Evolutionary conservation across 352 stramenopile species (phyloP), one percentile per base, ranked within the genome.

Genomic region (Ophiocytium majus): DNA sequence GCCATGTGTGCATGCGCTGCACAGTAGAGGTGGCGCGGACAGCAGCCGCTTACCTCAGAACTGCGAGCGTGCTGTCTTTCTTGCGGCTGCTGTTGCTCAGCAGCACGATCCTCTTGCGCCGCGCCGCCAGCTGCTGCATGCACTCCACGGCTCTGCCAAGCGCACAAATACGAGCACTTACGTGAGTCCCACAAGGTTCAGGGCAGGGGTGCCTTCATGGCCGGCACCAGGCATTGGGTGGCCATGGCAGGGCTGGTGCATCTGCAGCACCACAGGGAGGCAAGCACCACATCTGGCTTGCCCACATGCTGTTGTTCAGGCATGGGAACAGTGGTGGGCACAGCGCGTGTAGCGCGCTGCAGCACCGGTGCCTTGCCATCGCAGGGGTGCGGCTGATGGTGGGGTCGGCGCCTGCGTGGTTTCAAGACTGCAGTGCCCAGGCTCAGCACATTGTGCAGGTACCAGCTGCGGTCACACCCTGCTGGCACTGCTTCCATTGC

Each of bases 91-190:
- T 80, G 74, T 80, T 19, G 74, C 74, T 80, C 5, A 76, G 76
- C 63, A 81, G 35, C 32, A 88, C 81, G 74, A 88, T 83, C n/a
- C 82, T 79, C 50, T 88, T 88, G 31, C 81, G 75, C 31, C 50
- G 64, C 63, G 66, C 31, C 19, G 64, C 43, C 35, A 88, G 49
- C 74, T 37, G 74, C 17, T 88, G 14, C 43, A 88, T 79, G 80
- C 79, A 85, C 19, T 88, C 84, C 81, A 88, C 66, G 19, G 76
- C 84, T 14, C 66, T 78, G 35, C 66, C 57, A 71, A 71, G 28
- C 23, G n/a, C n/a, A n/a, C n/a, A n/a, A n/a, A n/a, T n/a, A n/a
- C n/a, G n/a, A n/a, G n/a, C n/a, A n/a, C n/a, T n/a, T n/a, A n/a
- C n/a, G n/a, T n/a, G n/a, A n/a, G n/a, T n/a, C n/a, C 5, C 43